These are phyloP conservation scores for Ogataea angusta DNA, from an alignment of 805 yeast genomes.

Conservation along the genomic window DNA sequence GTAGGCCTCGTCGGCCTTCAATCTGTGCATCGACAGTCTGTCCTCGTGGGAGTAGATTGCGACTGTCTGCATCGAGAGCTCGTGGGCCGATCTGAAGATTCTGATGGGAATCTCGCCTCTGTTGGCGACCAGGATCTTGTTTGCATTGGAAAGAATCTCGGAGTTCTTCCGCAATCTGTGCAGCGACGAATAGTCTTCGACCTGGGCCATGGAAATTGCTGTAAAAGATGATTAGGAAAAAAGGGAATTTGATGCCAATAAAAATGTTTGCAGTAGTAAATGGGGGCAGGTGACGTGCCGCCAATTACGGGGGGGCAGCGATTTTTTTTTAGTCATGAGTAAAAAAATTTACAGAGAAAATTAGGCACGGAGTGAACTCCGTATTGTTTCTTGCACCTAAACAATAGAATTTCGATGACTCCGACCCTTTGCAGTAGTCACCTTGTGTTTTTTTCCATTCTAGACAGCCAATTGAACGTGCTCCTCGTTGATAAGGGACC, in stretches of 20 bases:
- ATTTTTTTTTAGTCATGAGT: constrained; percentile 3
- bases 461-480: constrained; percentile 79
- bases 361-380: constrained; percentile 8
- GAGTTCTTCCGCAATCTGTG: constrained; percentile 40
- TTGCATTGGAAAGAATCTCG: constrained; percentile 48
- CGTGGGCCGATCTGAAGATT: constrained; percentile 97
- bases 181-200: constrained; percentile 34
- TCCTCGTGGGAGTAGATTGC: constrained; percentile 97
- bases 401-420: constrained; percentile 4
- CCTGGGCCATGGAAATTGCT: constrained; percentile 24
- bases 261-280: constrained; percentile 4
- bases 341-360: constrained; percentile 1
- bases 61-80: constrained; percentile 92
- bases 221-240: constrained; percentile 3
- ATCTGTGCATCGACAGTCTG: constrained; percentile 87
- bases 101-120: constrained; percentile 84
- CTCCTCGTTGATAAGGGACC: constrained; percentile 56
- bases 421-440: constrained; percentile 8
- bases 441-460: neutral
- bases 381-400: constrained; percentile 3
- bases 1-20: constrained; percentile 92
- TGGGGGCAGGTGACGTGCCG: constrained; percentile 12
- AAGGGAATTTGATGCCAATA: neutral
- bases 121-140: constrained; percentile 73
- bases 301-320: neutral